Evolutionary conservation across 495 filamentous ascomycete species (phyloP), one percentile per base, ranked within the genome.

Genomic region (Hypoxylon subgilvum): DNA sequence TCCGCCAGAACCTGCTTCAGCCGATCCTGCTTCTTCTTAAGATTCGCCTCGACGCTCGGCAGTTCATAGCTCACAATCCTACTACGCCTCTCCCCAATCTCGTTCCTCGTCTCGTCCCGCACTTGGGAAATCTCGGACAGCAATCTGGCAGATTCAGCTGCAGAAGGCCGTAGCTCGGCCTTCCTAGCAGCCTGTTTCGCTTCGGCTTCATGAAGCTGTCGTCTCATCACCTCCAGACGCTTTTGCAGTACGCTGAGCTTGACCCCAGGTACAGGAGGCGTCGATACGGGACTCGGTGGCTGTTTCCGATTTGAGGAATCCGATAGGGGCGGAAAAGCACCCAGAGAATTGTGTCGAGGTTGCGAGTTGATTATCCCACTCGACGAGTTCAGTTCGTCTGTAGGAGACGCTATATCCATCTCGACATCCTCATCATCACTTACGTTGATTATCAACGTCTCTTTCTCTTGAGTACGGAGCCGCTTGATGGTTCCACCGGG

Each of bases 201-300:
- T 69, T 95, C 89, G 28, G 86, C 79, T 64, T 91, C 86, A 12
- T 86, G 88, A 68, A 96, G 93, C 49, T 80, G 86, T 67, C 82
- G 82, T 58, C 84, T 89, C 77, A 92, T 83, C 31, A 80, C 79
- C 67, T 89, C 82, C 42, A 96, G 93, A 53, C 86, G 82, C 54
- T 83, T 77, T 49, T 89, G 82, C 63, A 87, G 88, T 17, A 76
- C 57, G 42, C 83, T 79, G 6, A 96, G 78, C 39, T 86, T 80
- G 25, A 40, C 51, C 9, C 61, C 65, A 17, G 43, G 34, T 5
- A 63, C 22, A 0, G 67, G 74, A 1, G 78, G 76, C 0, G 79
- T 81, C 22, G 70, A 69, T 3, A 68, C 39, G 2, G 62, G 66
- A 21, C 51, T 68, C 4, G 77, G 71, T 12, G 42, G 72, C 43